A percentile compares a stretch with the other conserved stretches of the same genome.
Evolutionary conservation across 2,329 filamentous ascomycete genomes (phyloP).

Genomic region (Fusarium caatingaense): DNA sequence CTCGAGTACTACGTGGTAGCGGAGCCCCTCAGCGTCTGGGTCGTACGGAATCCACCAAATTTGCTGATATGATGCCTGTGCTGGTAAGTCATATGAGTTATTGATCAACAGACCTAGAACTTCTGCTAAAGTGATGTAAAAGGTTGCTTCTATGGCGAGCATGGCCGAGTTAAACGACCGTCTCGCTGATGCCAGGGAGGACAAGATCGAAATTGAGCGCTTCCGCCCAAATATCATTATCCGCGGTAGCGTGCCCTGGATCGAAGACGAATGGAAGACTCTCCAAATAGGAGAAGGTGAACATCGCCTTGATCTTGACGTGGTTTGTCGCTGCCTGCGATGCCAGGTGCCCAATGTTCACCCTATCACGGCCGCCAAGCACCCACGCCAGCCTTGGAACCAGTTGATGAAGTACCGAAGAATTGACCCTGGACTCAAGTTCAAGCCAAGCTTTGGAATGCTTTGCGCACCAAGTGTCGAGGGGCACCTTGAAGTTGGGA

Average conservation of each 20-base stretch:
- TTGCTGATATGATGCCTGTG: conserved; percentile 60
- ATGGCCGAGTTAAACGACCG: conserved; percentile 68
- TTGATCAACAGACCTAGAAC: conserved; percentile 52
- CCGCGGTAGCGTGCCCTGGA: conserved; percentile 66
- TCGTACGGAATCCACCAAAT: conserved; percentile 64
- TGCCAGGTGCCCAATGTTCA: conserved; percentile 75
- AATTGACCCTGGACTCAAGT: conserved; percentile 70
- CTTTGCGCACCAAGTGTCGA: conserved; percentile 68
- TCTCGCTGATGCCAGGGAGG: conserved; percentile 55
- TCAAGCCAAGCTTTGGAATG: conserved; percentile 76
- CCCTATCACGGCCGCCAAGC: conserved; percentile 68
- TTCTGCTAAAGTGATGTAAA: conserved; percentile 67
- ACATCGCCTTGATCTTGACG: conserved; percentile 60
- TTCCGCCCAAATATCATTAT: conserved; percentile 74
- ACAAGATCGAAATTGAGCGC: conserved; percentile 67
- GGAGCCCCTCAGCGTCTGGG: conserved; percentile 65
- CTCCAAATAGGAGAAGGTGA: conserved; percentile 56
- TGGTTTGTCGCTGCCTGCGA: conserved; percentile 68
- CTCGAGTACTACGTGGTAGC: conserved; percentile 66
- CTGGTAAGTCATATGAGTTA: conserved; percentile 14
- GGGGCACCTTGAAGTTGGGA: conserved; percentile 66
- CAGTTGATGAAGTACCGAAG: conserved; percentile 69
- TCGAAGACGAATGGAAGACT: conserved; percentile 72
- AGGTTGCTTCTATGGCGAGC: conserved; percentile 66
- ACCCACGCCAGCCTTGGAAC: conserved; percentile 71